Percentiles rank a stretch among this genome's conserved stretches.
These are phyloP conservation scores for Borovskyia barvae DNA, from an alignment of 208 protist genomes.

Conservation along the genomic window DNA sequence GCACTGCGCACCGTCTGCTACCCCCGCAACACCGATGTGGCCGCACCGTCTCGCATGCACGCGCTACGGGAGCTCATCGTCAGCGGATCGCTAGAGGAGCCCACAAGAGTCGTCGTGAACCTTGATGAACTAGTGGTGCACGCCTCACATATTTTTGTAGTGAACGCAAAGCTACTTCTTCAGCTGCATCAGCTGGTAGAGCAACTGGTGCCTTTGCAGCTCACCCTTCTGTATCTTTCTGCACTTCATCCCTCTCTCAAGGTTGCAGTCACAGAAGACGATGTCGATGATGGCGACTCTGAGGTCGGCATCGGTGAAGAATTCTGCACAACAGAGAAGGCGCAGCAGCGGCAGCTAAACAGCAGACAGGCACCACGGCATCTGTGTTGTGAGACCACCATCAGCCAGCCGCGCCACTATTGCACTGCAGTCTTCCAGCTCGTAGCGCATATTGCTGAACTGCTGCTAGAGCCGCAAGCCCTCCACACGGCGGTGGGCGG, in stretches of 20 bases:
- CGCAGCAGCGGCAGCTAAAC: background rate
- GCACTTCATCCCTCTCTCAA: conserved; percentile 6
- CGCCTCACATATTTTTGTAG: conserved; percentile 24
- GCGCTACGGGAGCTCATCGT: conserved; percentile 3
- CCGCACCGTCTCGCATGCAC: background rate
- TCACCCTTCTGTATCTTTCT: conserved; percentile 8
- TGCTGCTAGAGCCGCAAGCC: conserved; percentile 25
- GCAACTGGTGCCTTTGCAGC: conserved; percentile 21
- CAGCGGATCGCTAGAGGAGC: conserved; percentile 2
- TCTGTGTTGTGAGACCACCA: no score
- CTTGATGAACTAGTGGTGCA: conserved; percentile 31
- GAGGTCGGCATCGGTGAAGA: background rate
- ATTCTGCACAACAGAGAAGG: conserved; percentile 7
- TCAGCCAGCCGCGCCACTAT: conserved; percentile 6
- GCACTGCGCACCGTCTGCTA: conserved; percentile 11
- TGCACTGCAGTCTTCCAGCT: conserved; percentile 22
- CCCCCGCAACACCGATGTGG: conserved; percentile 2
- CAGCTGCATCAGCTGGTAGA: conserved; percentile 22
- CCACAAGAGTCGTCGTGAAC: conserved; percentile 14
- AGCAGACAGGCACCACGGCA: background rate
- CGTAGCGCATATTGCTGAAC: conserved; percentile 26
- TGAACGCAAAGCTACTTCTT: conserved; percentile 5
- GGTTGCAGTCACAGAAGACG: background rate
- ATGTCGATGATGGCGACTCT: background rate
- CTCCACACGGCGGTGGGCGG: conserved; percentile 6